Conservation (phyloP, 345 rosid genomes). For the Salix koriyanagi region DNA sequence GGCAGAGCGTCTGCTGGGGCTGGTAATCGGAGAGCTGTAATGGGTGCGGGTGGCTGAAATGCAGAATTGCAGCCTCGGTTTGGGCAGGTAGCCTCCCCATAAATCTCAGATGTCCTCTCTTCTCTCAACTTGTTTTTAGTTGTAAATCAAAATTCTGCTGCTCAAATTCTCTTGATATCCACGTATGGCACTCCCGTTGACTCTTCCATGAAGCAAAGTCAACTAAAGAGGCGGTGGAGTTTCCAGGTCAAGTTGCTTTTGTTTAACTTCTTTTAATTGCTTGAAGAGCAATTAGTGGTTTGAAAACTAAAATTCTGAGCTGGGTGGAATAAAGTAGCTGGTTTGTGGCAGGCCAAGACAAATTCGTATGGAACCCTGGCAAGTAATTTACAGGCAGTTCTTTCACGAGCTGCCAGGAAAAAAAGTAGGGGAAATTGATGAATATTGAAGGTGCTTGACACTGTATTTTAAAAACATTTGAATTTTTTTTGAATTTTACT, state of each 20-base stretch:
- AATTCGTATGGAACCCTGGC: too few relatives aligned
- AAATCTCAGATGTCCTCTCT: background rate
- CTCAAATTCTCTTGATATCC: background rate
- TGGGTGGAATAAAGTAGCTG: too few relatives aligned
- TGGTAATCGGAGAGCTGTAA: slow-evolving; percentile 22
- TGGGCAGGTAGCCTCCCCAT: slow-evolving; percentile 20
- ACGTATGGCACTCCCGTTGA: background rate
- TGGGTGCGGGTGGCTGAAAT: slow-evolving; percentile 52
- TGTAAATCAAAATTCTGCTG: background rate
- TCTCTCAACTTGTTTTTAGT: background rate
- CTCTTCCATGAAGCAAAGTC: background rate
- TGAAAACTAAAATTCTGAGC: too few relatives aligned
- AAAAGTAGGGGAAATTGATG: too few relatives aligned
- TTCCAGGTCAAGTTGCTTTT: too few relatives aligned
- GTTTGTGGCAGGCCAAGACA: too few relatives aligned
- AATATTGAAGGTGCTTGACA: rapidly evolving
- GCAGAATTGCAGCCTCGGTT: slow-evolving; percentile 29
- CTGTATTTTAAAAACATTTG: too few relatives aligned
- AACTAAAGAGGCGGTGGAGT: background rate
- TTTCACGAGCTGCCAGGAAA: too few relatives aligned
- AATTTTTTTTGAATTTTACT: too few relatives aligned
- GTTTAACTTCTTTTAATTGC: too few relatives aligned
- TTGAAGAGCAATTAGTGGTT: too few relatives aligned
- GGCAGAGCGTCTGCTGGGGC: slow-evolving; percentile 18
- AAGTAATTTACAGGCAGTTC: too few relatives aligned